Evolutionary conservation across 495 filamentous ascomycete genomes (phyloP).

Genomic region (Penicillium manginii): DNA sequence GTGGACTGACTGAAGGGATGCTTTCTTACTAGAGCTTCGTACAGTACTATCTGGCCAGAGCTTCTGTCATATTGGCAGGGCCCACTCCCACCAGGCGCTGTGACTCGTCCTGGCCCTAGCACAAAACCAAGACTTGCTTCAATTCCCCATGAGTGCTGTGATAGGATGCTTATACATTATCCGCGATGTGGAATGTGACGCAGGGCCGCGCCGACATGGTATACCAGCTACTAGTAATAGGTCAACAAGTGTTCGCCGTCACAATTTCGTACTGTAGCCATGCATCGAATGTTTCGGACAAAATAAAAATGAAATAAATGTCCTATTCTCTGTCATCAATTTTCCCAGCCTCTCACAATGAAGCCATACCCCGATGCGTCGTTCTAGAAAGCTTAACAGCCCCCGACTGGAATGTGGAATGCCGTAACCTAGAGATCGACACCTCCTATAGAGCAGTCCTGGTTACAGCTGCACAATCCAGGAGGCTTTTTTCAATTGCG

Average conservation of each 20-base stretch:
- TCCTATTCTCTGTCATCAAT: neutral
- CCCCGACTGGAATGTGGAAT: slow-evolving; percentile 26
- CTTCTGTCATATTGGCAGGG: slow-evolving; percentile 7
- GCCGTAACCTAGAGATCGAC: slow-evolving; percentile 15
- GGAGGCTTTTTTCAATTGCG: slow-evolving; percentile 2
- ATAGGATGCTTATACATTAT: slow-evolving; percentile 2
- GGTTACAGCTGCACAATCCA: slow-evolving; percentile 17
- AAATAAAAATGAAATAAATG: neutral
- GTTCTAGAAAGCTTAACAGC: slow-evolving; percentile 5
- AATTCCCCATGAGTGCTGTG: neutral
- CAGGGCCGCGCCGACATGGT: neutral
- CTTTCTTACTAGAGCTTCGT: neutral
- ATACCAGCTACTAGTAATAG: no score
- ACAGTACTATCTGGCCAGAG: neutral
- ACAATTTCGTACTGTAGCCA: neutral
- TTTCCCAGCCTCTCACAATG: slow-evolving; percentile 2
- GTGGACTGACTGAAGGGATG: neutral
- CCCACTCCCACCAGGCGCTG: neutral
- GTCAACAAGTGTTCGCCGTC: neutral
- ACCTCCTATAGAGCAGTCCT: neutral
- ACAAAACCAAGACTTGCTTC: neutral
- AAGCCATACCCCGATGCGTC: neutral
- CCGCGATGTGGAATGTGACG: slow-evolving; percentile 5
- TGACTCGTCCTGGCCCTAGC: neutral
- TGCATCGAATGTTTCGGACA: neutral